These are phyloP conservation scores for Pterulicium gracile DNA, from an alignment of 1,284 basidiomycete genomes.

Conservation along the genomic window DNA sequence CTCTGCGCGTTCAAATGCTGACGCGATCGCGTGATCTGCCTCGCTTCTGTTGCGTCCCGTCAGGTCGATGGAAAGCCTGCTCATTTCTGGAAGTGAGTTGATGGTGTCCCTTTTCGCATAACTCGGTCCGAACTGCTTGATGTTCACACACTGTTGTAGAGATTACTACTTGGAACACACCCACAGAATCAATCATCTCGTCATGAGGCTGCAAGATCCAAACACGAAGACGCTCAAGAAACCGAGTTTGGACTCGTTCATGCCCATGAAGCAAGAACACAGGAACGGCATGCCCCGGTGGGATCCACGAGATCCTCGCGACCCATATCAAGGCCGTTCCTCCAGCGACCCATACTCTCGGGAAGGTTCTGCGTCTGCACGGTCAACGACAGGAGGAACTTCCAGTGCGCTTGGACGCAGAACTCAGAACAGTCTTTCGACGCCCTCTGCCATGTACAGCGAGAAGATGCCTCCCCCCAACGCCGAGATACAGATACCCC, in stretches of 20 bases:
- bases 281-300: background rate
- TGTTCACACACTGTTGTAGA: slow-evolving; percentile 48
- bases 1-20: background rate
- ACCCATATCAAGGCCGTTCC: background rate
- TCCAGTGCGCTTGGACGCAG: background rate
- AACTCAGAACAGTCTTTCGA: background rate
- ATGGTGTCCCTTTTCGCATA: slow-evolving; percentile 18
- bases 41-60: slow-evolving; percentile 1
- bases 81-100: slow-evolving; percentile 23
- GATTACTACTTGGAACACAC: slow-evolving; percentile 64
- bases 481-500: slow-evolving; percentile 28
- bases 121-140: slow-evolving; percentile 4
- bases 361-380: background rate
- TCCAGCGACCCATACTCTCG: background rate
- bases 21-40: background rate
- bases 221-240: slow-evolving; percentile 8
- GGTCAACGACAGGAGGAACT: background rate
- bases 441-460: background rate
- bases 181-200: slow-evolving; percentile 39
- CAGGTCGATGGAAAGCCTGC: slow-evolving; percentile 11
- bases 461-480: slow-evolving; percentile 16
- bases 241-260: background rate
- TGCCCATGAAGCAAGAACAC: background rate
- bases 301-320: no score
- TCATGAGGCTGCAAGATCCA: slow-evolving; percentile 18